Base-by-base conservation (phyloP, 352 stramenopile species). In the Pythium myriotylum region DNA sequence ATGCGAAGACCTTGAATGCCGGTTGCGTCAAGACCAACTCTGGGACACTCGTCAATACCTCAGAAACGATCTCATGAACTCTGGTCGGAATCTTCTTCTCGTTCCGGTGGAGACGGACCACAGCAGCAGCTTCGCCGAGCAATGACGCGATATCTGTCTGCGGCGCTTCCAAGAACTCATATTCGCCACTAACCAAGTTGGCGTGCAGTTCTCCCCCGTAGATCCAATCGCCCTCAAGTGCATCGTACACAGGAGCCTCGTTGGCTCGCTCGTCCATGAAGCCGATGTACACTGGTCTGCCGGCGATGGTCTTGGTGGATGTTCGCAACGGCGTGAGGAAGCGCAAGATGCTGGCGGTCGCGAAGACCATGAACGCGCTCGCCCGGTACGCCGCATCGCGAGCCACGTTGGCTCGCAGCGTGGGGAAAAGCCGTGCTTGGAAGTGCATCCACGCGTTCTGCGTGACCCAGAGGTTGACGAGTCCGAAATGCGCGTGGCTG, bases 401-500 rank as follows among this genome's bases (percentile, higher is more conserved):
- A 8, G 37, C 13, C 6, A 81, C 46, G 20, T 74, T 68, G 16
- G 56, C 39, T 3, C 55, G 51, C 19, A 87, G 66, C 10, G 52
- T 71, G 42, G 42, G 65, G 27, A 88, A 73, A 0, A 91, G 49
- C 0, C 80, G 60, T 4, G 82, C 72, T 10, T 50, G 13, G 41
- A 73, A 76, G 49, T 76, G 76, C 16, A 83, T 49, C 56, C 84
- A 67, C 10, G 88, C 86, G 73, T 97, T 97, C 76, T 98, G 92
- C 4, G 72, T 81, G 39, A 98, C 92, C 72, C 96, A 98, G 68
- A 98, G 97, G 19, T 87, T 96, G 43, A 89, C 89, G 22, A 98
- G 68, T 10, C 94, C 91, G 70, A 98, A 98, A 65, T 84, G 51
- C 8, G 81, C 62, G 78, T 97, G 88, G 7, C 78, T 52, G 40